Evolutionary conservation across 2,329 filamentous ascomycete genomes (phyloP).

Genomic region (Teratosphaeria gauchensis): DNA sequence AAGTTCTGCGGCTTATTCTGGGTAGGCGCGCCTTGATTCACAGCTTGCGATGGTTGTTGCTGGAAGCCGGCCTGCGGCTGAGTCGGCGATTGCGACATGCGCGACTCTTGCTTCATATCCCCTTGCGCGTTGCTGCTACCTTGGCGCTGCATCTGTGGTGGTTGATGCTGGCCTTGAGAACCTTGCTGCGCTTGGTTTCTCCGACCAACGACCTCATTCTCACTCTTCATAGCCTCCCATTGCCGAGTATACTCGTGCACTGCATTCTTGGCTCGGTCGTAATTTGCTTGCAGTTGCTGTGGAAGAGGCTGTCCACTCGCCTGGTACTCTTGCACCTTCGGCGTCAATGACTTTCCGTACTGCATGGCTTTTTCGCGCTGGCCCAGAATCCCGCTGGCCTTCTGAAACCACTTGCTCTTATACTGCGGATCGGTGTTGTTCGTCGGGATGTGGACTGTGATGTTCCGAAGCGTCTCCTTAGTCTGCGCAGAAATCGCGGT

Average conservation of each 20-base stretch:
- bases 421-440: neutral
- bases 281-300: neutral
- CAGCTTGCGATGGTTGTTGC: constrained; percentile 8
- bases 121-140: constrained; percentile 2
- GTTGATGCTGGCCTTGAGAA: constrained; percentile 8
- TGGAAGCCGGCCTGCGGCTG: constrained; percentile 4
- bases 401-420: constrained; percentile 3
- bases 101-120: constrained; percentile 2
- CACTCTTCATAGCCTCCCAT: constrained; percentile 3
- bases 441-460: neutral
- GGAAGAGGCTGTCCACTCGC: neutral
- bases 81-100: neutral
- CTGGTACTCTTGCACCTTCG: neutral
- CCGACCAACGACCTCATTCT: constrained; percentile 7
- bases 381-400: neutral
- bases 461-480: neutral
- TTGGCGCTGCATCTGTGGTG: neutral
- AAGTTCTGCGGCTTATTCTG: constrained; percentile 16
- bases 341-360: neutral
- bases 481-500: neutral
- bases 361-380: neutral
- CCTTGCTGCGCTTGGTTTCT: neutral
- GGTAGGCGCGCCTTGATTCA: constrained; percentile 10
- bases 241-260: constrained; percentile 1
- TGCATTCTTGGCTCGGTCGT: constrained; percentile 3